Conservation (phyloP, 139 green algal genomes). For the Ulvella scutata region DNA sequence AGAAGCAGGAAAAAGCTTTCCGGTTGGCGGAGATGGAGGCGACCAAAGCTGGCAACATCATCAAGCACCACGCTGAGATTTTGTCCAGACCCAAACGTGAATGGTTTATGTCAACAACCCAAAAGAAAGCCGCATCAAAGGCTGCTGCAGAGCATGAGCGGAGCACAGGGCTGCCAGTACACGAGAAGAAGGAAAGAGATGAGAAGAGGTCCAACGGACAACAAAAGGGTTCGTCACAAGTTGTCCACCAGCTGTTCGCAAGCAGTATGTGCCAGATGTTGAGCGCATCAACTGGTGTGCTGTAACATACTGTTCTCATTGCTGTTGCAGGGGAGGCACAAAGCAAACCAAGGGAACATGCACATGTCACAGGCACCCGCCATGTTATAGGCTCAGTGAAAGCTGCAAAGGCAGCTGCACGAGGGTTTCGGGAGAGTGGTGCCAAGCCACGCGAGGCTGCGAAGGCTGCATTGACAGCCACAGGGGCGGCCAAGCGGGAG, state of each 20-base stretch:
- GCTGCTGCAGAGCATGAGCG: slow-evolving; percentile 1
- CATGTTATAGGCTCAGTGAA: not conserved
- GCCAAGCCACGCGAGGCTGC: not conserved
- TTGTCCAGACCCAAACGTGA: slow-evolving; percentile 56
- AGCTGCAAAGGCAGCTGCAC: not conserved
- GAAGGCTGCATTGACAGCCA: not conserved
- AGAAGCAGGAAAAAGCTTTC: slow-evolving; percentile 31
- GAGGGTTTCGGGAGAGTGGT: not conserved
- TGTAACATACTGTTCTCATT: not conserved
- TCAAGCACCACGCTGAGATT: slow-evolving; percentile 90
- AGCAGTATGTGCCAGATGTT: slow-evolving; percentile 40
- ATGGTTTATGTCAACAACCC: slow-evolving; percentile 77
- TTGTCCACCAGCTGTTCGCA: slow-evolving; percentile 13
- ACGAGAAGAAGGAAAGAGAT: slow-evolving; percentile 17
- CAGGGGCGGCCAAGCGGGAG: slow-evolving; percentile 7
- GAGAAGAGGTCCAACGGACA: slow-evolving; percentile 7
- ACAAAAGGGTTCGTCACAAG: slow-evolving; percentile 25
- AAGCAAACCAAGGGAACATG: slow-evolving; percentile 37
- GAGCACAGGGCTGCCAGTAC: slow-evolving; percentile 6
- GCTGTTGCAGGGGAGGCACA: slow-evolving; percentile 30
- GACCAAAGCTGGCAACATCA: slow-evolving; percentile 63
- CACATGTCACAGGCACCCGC: slow-evolving; percentile 18
- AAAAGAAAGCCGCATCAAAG: slow-evolving; percentile 33
- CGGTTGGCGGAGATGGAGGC: slow-evolving; percentile 89
- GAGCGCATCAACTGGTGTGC: slow-evolving; percentile 25